phyloP scores from a whole-genome alignment of 108 stramenopile genomes.

The Nannochloropsis gaditana region DNA sequence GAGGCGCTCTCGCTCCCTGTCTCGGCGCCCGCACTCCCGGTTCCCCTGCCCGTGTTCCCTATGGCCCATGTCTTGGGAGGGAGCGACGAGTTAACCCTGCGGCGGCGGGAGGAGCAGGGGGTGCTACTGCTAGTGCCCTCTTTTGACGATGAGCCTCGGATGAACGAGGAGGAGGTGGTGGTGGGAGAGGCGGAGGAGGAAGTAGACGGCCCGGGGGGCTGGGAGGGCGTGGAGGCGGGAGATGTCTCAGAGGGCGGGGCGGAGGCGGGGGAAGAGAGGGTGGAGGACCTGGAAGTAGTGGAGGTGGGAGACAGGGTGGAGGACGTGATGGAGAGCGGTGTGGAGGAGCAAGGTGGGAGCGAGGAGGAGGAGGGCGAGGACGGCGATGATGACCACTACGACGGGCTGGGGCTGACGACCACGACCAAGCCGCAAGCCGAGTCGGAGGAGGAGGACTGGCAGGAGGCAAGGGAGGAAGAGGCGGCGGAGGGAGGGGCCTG shows the following conservation, averaged over 20 bases:
- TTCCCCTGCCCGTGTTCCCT: no score
- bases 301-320: background rate
- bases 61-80: background rate
- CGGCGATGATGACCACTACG: background rate
- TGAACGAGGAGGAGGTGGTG: background rate
- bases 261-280: background rate
- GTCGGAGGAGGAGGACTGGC: background rate
- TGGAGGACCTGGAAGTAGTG: background rate
- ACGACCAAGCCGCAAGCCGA: background rate
- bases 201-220: no score
- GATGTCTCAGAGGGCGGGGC: background rate
- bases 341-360: background rate
- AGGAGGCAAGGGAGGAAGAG: background rate
- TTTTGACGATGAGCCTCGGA: slow-evolving; percentile 10
- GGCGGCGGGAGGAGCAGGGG: background rate
- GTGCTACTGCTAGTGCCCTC: background rate
- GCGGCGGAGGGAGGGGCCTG: background rate
- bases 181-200: background rate
- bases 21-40: no score
- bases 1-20: background rate
- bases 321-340: background rate
- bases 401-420: background rate
- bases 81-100: background rate
- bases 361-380: background rate
- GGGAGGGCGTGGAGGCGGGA: background rate